These are phyloP conservation scores for Iris macrosiphon DNA, from an alignment of 106 monocot species.

Conservation along the genomic window DNA sequence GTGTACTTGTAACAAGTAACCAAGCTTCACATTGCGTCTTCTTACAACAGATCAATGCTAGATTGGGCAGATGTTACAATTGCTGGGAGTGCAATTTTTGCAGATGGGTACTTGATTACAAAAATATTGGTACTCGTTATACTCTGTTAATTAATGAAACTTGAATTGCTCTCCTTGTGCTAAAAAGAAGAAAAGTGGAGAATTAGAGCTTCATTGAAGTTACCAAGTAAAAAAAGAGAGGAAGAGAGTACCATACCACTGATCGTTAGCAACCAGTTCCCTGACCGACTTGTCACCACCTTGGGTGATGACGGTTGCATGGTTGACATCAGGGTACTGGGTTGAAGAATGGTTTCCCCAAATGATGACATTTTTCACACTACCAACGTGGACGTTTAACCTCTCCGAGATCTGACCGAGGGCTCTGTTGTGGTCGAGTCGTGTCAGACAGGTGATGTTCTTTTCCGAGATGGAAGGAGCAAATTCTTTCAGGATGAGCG, in stretches of 20 bases:
- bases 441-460: constrained; percentile 84
- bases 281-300: constrained; percentile 40
- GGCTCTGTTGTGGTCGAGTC: constrained; percentile 87
- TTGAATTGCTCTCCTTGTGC: too few relatives aligned
- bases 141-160: too few relatives aligned
- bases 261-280: constrained; percentile 34
- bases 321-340: constrained; percentile 61
- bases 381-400: constrained; percentile 51
- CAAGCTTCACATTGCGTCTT: too few relatives aligned
- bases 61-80: too few relatives aligned
- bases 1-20: too few relatives aligned
- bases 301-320: constrained; percentile 42
- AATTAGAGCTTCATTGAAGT: too few relatives aligned
- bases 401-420: constrained; percentile 81
- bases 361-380: constrained; percentile 57
- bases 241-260: constrained; percentile 22
- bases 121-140: too few relatives aligned
- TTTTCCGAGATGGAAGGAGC: constrained; percentile 77
- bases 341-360: constrained; percentile 68
- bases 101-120: too few relatives aligned
- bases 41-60: too few relatives aligned
- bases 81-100: too few relatives aligned
- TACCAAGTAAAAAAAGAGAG: too few relatives aligned
- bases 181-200: too few relatives aligned
- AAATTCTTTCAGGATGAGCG: constrained; percentile 78